A percentile compares a stretch with the other conserved stretches of the same genome.
Evolutionary conservation across 805 yeast genomes (phyloP).

Genomic region (Metschnikowia rubicola): DNA sequence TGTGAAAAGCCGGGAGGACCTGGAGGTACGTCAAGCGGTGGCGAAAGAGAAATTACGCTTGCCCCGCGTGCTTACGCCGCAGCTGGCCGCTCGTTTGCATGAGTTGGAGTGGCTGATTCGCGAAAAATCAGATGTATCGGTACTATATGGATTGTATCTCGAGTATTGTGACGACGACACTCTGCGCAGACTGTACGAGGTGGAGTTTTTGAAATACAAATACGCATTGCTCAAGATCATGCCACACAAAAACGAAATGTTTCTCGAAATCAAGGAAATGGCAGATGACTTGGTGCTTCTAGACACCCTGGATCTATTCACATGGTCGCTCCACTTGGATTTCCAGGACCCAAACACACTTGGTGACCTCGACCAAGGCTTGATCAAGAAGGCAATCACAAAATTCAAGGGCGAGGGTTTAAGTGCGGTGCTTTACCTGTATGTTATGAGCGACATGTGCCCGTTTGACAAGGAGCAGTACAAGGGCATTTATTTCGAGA

Average conservation of each 20-base stretch:
- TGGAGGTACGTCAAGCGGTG: conserved; percentile 35
- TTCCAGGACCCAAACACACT: conserved; percentile 61
- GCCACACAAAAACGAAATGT: conserved; percentile 46
- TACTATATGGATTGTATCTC: conserved; percentile 52
- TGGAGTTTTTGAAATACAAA: conserved; percentile 53
- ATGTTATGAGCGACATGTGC: conserved; percentile 63
- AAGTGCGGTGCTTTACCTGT: conserved; percentile 60
- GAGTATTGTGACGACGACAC: conserved; percentile 59
- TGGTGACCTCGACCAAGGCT: conserved; percentile 43
- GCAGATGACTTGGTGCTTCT: conserved; percentile 73
- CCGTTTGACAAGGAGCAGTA: conserved; percentile 46
- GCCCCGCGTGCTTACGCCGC: conserved; percentile 41
- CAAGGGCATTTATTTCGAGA: conserved; percentile 14
- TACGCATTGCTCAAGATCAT: conserved; percentile 50
- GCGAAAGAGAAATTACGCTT: conserved; percentile 49
- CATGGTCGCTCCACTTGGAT: conserved; percentile 75
- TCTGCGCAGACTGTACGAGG: conserved; percentile 56
- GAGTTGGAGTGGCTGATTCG: conserved; percentile 47
- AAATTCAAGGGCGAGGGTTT: conserved; percentile 60
- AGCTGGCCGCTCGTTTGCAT: conserved; percentile 36
- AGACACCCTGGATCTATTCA: conserved; percentile 53
- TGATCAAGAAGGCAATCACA: conserved; percentile 49
- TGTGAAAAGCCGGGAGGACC: conserved; percentile 38
- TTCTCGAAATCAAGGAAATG: conserved; percentile 48
- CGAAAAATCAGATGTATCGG: conserved; percentile 48